These are phyloP conservation scores for Aureobasidium mangrovei DNA, from an alignment of 2,329 filamentous ascomycete genomes.

Conservation along the genomic window DNA sequence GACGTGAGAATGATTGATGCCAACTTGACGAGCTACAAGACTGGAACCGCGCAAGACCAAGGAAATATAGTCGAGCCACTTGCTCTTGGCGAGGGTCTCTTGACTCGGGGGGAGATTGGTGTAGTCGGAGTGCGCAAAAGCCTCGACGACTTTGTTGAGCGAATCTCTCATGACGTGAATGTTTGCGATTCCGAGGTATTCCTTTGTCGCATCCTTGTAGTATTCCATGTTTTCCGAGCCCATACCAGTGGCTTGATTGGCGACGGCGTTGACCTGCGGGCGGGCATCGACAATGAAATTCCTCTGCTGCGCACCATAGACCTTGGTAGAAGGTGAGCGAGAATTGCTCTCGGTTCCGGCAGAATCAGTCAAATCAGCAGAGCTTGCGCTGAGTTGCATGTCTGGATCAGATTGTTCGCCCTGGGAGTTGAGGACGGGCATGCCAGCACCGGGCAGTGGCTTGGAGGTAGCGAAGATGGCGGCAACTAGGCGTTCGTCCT, in stretches of 20 bases:
- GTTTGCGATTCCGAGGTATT: slow-evolving; percentile 92
- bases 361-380: background rate
- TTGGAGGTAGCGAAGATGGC: slow-evolving; percentile 76
- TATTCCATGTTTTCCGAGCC: slow-evolving; percentile 98
- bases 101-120: slow-evolving; percentile 72
- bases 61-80: slow-evolving; percentile 84
- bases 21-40: slow-evolving; percentile 78
- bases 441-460: slow-evolving; percentile 12
- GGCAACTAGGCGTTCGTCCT: slow-evolving; percentile 87
- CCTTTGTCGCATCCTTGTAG: slow-evolving; percentile 85
- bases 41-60: slow-evolving; percentile 76
- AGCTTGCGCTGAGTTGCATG: background rate
- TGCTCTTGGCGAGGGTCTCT: slow-evolving; percentile 72
- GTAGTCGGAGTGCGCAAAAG: slow-evolving; percentile 86
- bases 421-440: slow-evolving; percentile 10
- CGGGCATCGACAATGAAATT: slow-evolving; percentile 95
- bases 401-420: slow-evolving; percentile 7
- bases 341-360: background rate
- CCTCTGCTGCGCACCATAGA: slow-evolving; percentile 87
- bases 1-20: slow-evolving; percentile 87
- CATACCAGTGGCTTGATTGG: slow-evolving; percentile 86
- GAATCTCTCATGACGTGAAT: slow-evolving; percentile 97
- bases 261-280: slow-evolving; percentile 86
- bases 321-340: slow-evolving; percentile 4
- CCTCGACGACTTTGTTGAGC: slow-evolving; percentile 76